Base-by-base conservation (phyloP, 2,329 filamentous ascomycete genomes). In the Phialophora expanda region DNA sequence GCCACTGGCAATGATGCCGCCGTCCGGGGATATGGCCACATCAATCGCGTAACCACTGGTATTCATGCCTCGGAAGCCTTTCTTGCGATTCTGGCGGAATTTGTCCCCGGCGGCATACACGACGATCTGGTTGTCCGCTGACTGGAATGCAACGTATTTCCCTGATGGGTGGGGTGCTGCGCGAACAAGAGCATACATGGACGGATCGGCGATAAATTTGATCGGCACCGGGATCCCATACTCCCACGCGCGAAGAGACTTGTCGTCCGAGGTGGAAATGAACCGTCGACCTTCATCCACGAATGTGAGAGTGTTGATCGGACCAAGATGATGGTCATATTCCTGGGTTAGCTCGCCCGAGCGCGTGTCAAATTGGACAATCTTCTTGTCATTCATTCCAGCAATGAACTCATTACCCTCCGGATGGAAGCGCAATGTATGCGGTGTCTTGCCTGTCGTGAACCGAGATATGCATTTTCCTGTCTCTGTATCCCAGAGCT, bases 371-470 rank as follows among this genome's bases (percentile, higher is more conserved):
- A 96, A 99, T 76, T 99, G 95, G 50, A 99, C 86, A 72, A 99
- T 99, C 83, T 97, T 97, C 84, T 99, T 99, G 79, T 99, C 94
- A 44, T 92, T 95, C 92, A 98, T 96, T 74, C 95, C 95, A 1
- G 93, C 93, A 63, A 99, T 80, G 78, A 99, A 99, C 78, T 98
- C 94, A 76, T 95, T 90, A 8, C 89, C 87, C 71, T 90, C 87
- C 0, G 94, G 93, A 78, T 98, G 96, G 84, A 98, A 98, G 72
- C 91, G 89, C 72, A 99, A 84, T 60, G 97, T 93, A 76, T 99
- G 95, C 4, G 95, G 94, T 14, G 93, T 98, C 82, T 96, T 96
- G 75, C 94, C 94, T 0, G 92, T 96, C 20, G 90, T 92, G 82
- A 96, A 99, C 65, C 92, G 92, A 74, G 87, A 89, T 71, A 97